Base-by-base conservation (phyloP, 2,329 filamentous ascomycete species). In the Exophiala alcalophila region DNA sequence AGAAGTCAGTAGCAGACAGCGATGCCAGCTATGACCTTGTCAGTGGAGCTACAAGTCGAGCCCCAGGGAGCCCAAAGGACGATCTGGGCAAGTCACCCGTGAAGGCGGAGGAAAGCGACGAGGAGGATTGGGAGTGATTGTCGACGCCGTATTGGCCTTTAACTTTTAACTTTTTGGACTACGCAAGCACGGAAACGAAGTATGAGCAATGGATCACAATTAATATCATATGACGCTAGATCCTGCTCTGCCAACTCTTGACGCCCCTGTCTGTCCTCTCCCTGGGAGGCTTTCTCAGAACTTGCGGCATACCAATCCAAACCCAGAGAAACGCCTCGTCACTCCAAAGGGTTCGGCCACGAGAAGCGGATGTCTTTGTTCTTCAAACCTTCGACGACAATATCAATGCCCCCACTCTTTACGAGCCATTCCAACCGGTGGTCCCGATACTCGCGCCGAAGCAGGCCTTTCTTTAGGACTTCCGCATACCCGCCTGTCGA, bases 1-100 rank as follows among this genome's bases (percentile, higher is more conserved):
- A 89, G 63, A 89, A 91, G 63, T 94, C 86, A 18, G 86, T 92
- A 55, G 81, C 89, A 5, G 92, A 92, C 58, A 96, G 91, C 62
- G 92, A 98, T 57, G 87, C 87, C 12, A 95, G 89, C 68, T 98
- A 98, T 64, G 92, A 98, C 63, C 76, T 98, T 23, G 88, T 98
- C 31, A 90, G 85, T 37, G 86, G 85, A 34, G 78, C 80, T 30
- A 80, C 83, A 25, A 95, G 86, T 63, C 84, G 86, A 53, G 83
- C 88, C 12, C 84, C 88, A 1, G 76, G 77, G 4, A 81, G 76
- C 47, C 79, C 80, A 2, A 75, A 76, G 58, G 75, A 78, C 44
- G 67, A 63, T 47, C 33, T 39, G 20, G 39, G 31, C 9, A 67
- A 54, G 47, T 59, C 59, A 11, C 71, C 72, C 59, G 75, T 74